phyloP scores from a whole-genome alignment of 2,329 filamentous ascomycete species.

The Fusarium citri region DNA sequence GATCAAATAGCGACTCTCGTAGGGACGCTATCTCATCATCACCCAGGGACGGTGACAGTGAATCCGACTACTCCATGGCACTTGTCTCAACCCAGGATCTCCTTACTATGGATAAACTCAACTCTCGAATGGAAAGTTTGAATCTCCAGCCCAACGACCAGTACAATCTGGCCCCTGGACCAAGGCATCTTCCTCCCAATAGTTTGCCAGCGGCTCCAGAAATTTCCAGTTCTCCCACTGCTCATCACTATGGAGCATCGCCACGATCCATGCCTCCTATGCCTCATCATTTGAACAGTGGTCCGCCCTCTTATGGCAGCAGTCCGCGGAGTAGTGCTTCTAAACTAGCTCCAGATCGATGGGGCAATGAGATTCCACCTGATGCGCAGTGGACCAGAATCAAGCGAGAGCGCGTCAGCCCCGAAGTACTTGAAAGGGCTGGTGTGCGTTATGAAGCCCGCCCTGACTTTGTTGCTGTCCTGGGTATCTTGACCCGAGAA shows the following conservation, averaged over 20 bases:
- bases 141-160: constrained; percentile 52
- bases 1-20: constrained; percentile 48
- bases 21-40: constrained; percentile 52
- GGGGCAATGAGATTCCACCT: constrained; percentile 65
- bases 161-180: constrained; percentile 53
- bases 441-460: constrained; percentile 70
- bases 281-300: constrained; percentile 41
- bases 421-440: constrained; percentile 66
- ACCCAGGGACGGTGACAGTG: constrained; percentile 53
- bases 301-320: constrained; percentile 51
- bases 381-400: constrained; percentile 72
- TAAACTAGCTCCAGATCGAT: constrained; percentile 66
- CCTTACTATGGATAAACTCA: constrained; percentile 59
- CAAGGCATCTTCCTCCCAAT: constrained; percentile 52
- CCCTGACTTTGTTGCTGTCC: constrained; percentile 70
- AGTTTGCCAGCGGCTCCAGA: constrained; percentile 43
- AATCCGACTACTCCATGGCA: constrained; percentile 53
- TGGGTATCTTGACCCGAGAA: constrained; percentile 65
- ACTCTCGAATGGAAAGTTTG: constrained; percentile 56
- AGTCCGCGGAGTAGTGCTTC: constrained; percentile 48
- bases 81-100: constrained; percentile 68
- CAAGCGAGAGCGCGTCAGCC: constrained; percentile 65
- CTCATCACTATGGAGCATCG: constrained; percentile 51
- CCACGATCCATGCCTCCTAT: constrained; percentile 56
- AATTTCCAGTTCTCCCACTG: constrained; percentile 50